These are phyloP conservation scores for Austroboletus festivus DNA, from an alignment of 768 basidiomycete genomes.

Conservation along the genomic window DNA sequence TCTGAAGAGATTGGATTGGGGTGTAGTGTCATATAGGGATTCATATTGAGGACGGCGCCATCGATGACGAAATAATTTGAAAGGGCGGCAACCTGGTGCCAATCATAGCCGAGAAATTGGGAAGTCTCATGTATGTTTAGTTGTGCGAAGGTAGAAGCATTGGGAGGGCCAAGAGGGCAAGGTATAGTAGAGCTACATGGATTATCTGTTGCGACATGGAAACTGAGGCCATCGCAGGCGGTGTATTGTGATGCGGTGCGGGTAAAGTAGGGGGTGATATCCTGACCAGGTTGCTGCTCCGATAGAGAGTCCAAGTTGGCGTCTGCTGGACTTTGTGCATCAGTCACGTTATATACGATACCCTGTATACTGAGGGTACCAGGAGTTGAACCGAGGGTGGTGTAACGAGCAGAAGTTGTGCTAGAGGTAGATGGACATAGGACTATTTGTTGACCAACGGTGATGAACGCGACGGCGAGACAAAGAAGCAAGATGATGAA, in stretches of 20 bases:
- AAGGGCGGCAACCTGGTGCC: conserved; percentile 79
- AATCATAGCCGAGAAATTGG: conserved; percentile 80
- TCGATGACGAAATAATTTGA: conserved; percentile 84
- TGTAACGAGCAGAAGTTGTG: conserved; percentile 42
- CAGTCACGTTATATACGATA: conserved; percentile 68
- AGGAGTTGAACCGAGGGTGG: conserved; percentile 51
- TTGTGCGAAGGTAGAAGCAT: conserved; percentile 51
- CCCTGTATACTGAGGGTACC: conserved; percentile 79
- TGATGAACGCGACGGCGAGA: conserved; percentile 80
- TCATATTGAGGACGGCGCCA: conserved; percentile 91
- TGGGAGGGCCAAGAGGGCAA: conserved; percentile 68
- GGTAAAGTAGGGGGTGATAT: conserved; percentile 85
- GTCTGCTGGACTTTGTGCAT: conserved; percentile 40
- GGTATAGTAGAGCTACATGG: conserved; percentile 61
- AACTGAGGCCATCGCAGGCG: conserved; percentile 58
- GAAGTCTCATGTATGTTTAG: conserved; percentile 66
- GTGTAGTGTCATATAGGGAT: conserved; percentile 77
- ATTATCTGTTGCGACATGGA: conserved; percentile 67
- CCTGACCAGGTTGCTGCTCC: conserved; percentile 65
- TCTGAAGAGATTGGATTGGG: conserved; percentile 67
- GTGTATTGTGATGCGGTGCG: conserved; percentile 65
- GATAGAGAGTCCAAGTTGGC: conserved; percentile 62
- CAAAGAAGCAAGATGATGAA: conserved; percentile 81
- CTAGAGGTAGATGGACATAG: conserved; percentile 69
- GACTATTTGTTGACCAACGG: conserved; percentile 90